Conservation (phyloP, 306 rosid genomes). For the Gastrolobium villosum region DNA sequence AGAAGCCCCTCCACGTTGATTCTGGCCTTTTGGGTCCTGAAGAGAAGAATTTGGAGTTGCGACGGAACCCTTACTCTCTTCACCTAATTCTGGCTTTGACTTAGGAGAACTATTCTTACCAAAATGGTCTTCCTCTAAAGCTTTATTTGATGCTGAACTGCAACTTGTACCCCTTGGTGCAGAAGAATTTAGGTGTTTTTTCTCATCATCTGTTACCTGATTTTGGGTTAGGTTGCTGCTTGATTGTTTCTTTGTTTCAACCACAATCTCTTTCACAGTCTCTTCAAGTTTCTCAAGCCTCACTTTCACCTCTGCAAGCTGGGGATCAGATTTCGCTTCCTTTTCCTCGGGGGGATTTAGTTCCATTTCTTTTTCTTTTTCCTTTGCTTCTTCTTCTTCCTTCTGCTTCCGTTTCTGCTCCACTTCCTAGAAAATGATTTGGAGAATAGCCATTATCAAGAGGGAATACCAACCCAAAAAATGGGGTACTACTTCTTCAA, state of each 20-base stretch:
- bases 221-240: constrained; percentile 39
- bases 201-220: constrained; percentile 47
- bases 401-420: constrained; percentile 73
- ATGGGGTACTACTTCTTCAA: not conserved
- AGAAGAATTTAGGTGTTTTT: constrained; percentile 45
- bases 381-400: constrained; percentile 69
- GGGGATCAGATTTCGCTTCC: constrained; percentile 52
- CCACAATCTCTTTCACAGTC: constrained; percentile 76
- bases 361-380: constrained; percentile 67
- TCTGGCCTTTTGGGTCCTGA: constrained; percentile 49
- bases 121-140: constrained; percentile 43
- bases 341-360: constrained; percentile 59
- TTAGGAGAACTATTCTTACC: constrained; percentile 47
- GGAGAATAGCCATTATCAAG: constrained; percentile 36
- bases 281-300: constrained; percentile 91
- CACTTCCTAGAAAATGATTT: constrained; percentile 66
- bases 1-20: constrained; percentile 52
- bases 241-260: constrained; percentile 64
- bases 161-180: constrained; percentile 42
- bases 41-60: constrained; percentile 48
- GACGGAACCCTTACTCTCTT: constrained; percentile 42
- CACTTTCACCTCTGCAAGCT: constrained; percentile 71
- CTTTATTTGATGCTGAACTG: constrained; percentile 51
- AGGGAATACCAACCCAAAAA: constrained; percentile 40
- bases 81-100: constrained; percentile 48